These are phyloP conservation scores for Apiospora malaysiana DNA, from an alignment of 2,329 filamentous ascomycete species.

Conservation along the genomic window DNA sequence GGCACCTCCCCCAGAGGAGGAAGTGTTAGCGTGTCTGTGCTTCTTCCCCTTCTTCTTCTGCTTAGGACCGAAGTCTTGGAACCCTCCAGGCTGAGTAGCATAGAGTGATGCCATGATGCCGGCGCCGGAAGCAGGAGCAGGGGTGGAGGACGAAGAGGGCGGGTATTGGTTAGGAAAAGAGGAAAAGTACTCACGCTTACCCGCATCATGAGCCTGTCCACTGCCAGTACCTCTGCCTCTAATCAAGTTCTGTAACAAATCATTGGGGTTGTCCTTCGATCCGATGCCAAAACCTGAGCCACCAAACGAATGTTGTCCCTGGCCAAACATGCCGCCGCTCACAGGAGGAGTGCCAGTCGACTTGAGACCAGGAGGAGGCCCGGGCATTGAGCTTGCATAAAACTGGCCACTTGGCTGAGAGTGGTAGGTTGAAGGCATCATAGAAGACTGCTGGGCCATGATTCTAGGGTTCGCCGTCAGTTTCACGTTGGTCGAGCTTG, in stretches of 20 bases:
- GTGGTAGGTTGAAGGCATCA: slow-evolving; percentile 72
- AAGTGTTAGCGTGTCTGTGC: slow-evolving; percentile 99
- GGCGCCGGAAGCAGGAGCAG: slow-evolving; percentile 89
- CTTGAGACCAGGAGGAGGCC: slow-evolving; percentile 93
- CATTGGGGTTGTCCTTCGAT: slow-evolving; percentile 73
- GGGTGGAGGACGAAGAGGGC: slow-evolving; percentile 79
- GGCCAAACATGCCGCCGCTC: slow-evolving; percentile 79
- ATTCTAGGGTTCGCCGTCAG: slow-evolving; percentile 78
- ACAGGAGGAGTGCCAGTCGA: slow-evolving; percentile 87
- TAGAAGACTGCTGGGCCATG: slow-evolving; percentile 85
- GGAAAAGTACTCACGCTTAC: slow-evolving; percentile 99
- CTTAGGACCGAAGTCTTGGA: slow-evolving; percentile 92
- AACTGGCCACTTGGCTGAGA: slow-evolving; percentile 70
- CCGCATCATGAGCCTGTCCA: slow-evolving; percentile 78
- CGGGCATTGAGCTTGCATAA: slow-evolving; percentile 85
- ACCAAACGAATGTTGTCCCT: slow-evolving; percentile 85
- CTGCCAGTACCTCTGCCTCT: slow-evolving; percentile 71
- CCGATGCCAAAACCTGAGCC: slow-evolving; percentile 70
- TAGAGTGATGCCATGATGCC: slow-evolving; percentile 92
- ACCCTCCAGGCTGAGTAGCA: slow-evolving; percentile 82
- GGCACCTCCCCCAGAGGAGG: slow-evolving; percentile 98
- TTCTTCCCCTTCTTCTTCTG: slow-evolving; percentile 99
- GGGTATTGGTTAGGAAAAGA: slow-evolving; percentile 88
- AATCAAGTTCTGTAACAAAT: slow-evolving; percentile 83
- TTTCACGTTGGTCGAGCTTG: slow-evolving; percentile 71